Base-by-base conservation (phyloP, 2,329 filamentous ascomycete genomes). In the Fusarium pseudonygamai region DNA sequence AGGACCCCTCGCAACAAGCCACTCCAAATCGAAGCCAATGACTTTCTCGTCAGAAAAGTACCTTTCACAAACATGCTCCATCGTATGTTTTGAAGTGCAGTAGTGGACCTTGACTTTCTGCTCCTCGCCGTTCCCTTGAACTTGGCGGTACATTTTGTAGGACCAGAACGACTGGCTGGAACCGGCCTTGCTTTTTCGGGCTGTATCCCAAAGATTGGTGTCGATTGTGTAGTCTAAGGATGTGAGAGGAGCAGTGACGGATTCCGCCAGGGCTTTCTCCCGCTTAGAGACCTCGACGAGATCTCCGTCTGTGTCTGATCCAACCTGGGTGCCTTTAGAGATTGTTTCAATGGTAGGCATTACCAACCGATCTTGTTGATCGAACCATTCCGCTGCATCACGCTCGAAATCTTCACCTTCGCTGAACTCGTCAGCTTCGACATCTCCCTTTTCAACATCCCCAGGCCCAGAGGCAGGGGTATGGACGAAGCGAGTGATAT, bases 11-110 rank as follows among this genome's bases (percentile, higher is more conserved):
- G 87, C 84, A 3, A 85, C 73, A 59, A 90, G 86, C 95, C 96
- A 98, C 83, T 98, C 96, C 70, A 98, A 87, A 78, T 98, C 95
- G 69, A 98, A 94, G 0, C 95, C 95, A n/a, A 98, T 80, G 5
- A 97, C 82, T 43, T 89, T 85, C 77, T 96, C 90, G 32, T 87
- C 74, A 43, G 91, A 78, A 75, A 98, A 97, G 64, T 92, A 86
- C 64, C 88, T 81, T 67, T 89, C 81, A 66, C 90, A 85, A 13
- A 93, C 87, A 11, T 84, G 82, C 79, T 98, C 94, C 24, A 93
- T 92, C 6, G 88, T 89, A 40, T 89, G 84, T 49, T 87, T 88
- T 64, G 85, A 92, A 55, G 84, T 90, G 84, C 94, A 97, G 81
- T 97, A 97, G 78, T 96, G 90, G 2, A 97, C 89, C 64, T 87